Evolutionary conservation across 2,329 filamentous ascomycete species (phyloP).

Genomic region (Calonectria montana): DNA sequence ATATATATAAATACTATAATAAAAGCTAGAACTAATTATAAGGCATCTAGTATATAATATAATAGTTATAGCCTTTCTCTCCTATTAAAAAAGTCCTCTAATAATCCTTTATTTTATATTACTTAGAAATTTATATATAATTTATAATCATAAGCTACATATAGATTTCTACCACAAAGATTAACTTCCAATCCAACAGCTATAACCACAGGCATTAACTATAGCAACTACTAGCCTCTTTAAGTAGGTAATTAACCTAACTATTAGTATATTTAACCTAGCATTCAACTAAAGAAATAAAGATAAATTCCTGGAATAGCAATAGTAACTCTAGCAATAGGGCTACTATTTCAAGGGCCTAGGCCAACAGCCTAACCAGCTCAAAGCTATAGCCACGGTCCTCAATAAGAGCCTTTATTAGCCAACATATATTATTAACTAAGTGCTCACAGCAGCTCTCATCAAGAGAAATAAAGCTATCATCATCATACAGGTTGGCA

Average conservation of each 20-base stretch:
- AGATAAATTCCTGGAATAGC: constrained; percentile 18
- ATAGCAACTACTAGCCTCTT: not conserved
- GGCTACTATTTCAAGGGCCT: not conserved
- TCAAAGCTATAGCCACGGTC: constrained; percentile 7
- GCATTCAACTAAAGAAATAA: constrained; percentile 15
- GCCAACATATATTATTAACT: constrained; percentile 3
- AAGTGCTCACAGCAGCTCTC: not conserved
- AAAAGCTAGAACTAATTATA: not conserved
- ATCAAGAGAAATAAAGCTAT: constrained; percentile 12
- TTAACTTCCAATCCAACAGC: constrained; percentile 11
- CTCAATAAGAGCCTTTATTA: not conserved
- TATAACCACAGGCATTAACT: not conserved
- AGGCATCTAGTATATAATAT: not conserved
- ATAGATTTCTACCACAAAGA: constrained; percentile 15
- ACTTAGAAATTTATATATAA: not conserved
- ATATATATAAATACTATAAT: not conserved
- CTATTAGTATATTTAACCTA: constrained; percentile 16
- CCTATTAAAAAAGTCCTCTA: no score
- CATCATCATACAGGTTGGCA: constrained; percentile 1
- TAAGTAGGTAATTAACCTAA: not conserved
- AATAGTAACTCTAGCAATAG: not conserved
- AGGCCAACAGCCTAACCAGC: not conserved
- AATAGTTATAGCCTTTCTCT: no score
- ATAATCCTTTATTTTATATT: no score
- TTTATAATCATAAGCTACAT: constrained; percentile 20